Evolutionary conservation across 208 protist genomes (phyloP).

Genomic region (Wallacemonas sp.): DNA sequence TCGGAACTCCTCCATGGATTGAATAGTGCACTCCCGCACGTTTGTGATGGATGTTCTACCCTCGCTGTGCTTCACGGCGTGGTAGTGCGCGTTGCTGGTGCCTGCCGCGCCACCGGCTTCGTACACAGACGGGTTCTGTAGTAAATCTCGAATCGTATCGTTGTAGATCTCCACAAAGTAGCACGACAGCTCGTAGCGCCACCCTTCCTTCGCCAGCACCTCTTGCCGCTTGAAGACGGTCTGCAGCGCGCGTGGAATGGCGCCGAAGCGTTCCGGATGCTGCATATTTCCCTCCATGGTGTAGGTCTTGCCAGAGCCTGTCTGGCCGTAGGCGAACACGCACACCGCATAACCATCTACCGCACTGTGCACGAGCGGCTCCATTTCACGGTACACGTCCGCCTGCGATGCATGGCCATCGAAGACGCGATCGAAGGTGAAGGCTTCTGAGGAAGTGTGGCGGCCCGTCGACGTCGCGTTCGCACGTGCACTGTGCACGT

Average conservation of each 20-base stretch:
- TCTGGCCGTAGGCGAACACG: constrained; percentile 93
- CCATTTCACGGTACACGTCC: constrained; percentile 86
- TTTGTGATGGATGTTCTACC: constrained; percentile 68
- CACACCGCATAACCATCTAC: constrained; percentile 92
- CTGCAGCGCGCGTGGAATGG: constrained; percentile 82
- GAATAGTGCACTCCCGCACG: constrained; percentile 46
- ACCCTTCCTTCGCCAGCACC: constrained; percentile 69
- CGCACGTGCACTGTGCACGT: constrained; percentile 48
- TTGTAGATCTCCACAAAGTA: constrained; percentile 94
- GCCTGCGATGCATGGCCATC: constrained; percentile 36
- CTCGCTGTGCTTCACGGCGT: constrained; percentile 68
- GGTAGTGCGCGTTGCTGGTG: constrained; percentile 39
- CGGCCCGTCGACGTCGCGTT: constrained; percentile 76
- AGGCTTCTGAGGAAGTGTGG: constrained; percentile 32
- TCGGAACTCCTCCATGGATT: constrained; percentile 60
- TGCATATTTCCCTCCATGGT: constrained; percentile 83
- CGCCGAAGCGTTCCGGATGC: constrained; percentile 41
- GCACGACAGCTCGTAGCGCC: constrained; percentile 72
- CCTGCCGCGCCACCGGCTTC: constrained; percentile 42
- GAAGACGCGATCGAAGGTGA: constrained; percentile 58
- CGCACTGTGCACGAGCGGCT: constrained; percentile 88
- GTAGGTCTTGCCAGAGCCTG: constrained; percentile 91
- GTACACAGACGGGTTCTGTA: constrained; percentile 69
- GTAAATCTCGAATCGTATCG: constrained; percentile 86
- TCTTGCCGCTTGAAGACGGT: constrained; percentile 71